These are phyloP conservation scores for Zhuliangozyma blackwelliae DNA, from an alignment of 1,139 yeast species.

Conservation along the genomic window DNA sequence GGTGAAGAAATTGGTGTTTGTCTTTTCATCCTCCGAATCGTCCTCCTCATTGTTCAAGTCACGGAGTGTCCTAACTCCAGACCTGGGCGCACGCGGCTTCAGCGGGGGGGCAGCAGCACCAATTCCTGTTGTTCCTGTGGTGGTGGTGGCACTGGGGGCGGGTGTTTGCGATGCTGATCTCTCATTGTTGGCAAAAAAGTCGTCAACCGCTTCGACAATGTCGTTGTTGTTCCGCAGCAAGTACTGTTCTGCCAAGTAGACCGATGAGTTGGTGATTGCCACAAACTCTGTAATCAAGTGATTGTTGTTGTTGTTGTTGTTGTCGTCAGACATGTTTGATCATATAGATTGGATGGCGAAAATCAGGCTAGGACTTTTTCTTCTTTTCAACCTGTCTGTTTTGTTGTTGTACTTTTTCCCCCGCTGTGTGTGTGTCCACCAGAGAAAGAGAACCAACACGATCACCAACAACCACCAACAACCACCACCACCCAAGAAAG, in stretches of 20 bases:
- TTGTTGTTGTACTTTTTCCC: no score
- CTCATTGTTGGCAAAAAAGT: conserved; percentile 27
- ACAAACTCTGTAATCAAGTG: conserved; percentile 50
- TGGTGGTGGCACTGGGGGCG: conserved; percentile 5
- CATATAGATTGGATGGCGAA: conserved; percentile 10
- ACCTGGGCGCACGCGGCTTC: conserved; percentile 1
- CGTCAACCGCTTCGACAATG: conserved; percentile 40
- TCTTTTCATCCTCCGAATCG: conserved; percentile 60
- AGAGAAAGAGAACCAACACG: no score
- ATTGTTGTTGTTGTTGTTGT: conserved; percentile 5
- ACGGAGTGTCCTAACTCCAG: conserved; percentile 41
- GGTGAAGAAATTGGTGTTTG: conserved; percentile 76
- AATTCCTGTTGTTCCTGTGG: conserved; percentile 3
- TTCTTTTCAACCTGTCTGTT: no score
- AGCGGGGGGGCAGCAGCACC: conserved; percentile 1
- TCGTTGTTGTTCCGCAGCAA: conserved; percentile 36
- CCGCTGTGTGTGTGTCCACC: no score
- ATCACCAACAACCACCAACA: no score
- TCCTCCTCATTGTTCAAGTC: conserved; percentile 44
- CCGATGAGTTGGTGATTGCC: conserved; percentile 34
- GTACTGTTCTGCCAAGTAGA: conserved; percentile 40
- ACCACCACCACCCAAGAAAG: no score
- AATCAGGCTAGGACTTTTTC: neutral
- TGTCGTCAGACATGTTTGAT: conserved; percentile 16
- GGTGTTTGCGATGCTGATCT: neutral